Evolutionary conservation across 202 grass and related monocot species (phyloP).

Genomic region (Digitaria exilis): DNA sequence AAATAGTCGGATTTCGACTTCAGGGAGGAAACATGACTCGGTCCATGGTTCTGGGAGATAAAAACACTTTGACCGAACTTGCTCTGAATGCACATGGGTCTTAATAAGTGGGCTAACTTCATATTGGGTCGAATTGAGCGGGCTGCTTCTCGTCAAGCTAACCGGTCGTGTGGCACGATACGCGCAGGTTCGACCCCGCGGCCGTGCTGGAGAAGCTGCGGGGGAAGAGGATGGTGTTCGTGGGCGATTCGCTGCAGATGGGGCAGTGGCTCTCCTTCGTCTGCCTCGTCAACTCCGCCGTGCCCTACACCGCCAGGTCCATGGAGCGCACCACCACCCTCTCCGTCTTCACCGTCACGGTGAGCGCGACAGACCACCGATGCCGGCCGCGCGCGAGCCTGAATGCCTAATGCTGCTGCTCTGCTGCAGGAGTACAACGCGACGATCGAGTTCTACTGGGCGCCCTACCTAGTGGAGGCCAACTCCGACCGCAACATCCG

Average conservation of each 20-base stretch:
- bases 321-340: conserved; percentile 46
- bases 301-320: conserved; percentile 44
- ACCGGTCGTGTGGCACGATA: background rate
- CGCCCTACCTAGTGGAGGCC: conserved; percentile 75
- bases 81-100: too few relatives aligned
- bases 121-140: background rate
- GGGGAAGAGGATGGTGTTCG: conserved; percentile 77
- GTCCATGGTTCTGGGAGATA: too few relatives aligned
- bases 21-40: too few relatives aligned
- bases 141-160: background rate
- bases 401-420: background rate
- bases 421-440: conserved; percentile 63
- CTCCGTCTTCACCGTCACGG: conserved; percentile 58
- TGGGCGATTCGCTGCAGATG: conserved; percentile 72
- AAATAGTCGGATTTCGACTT: too few relatives aligned
- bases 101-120: too few relatives aligned
- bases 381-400: too few relatives aligned
- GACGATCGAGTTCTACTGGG: conserved; percentile 83
- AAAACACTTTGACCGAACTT: too few relatives aligned
- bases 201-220: conserved; percentile 64
- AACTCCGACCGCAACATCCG: conserved; percentile 59
- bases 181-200: conserved; percentile 58
- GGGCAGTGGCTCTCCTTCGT: conserved; percentile 71
- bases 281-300: conserved; percentile 57
- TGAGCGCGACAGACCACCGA: too few relatives aligned